phyloP scores from a whole-genome alignment of 2,329 filamentous ascomycete species.

The Aspergillus aculeatus region DNA sequence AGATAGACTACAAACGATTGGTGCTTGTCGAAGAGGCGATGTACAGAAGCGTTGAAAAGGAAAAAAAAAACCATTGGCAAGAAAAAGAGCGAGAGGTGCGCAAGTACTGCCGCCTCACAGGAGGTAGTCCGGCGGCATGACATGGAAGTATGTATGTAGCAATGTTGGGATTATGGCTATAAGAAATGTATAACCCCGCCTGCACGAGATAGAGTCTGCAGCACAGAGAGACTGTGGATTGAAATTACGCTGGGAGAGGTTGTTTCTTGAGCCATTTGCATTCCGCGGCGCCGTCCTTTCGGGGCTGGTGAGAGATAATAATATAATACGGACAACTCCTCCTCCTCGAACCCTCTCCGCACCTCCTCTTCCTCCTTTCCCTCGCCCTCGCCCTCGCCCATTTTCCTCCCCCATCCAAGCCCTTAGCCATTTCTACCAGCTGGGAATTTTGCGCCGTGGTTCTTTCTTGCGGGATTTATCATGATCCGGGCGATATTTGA shows the following conservation, averaged over 20 bases:
- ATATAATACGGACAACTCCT: not conserved
- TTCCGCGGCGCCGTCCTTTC: conserved; percentile 18
- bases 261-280: conserved; percentile 7
- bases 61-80: not conserved
- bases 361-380: conserved; percentile 3
- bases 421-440: not conserved
- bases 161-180: not conserved
- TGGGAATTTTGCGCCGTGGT: not conserved
- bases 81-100: not conserved
- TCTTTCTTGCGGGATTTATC: not conserved
- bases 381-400: not conserved
- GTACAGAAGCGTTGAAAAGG: not conserved
- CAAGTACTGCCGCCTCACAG: not conserved
- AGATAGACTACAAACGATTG: not conserved
- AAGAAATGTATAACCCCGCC: not conserved
- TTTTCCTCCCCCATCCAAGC: not conserved
- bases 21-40: not conserved
- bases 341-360: conserved; percentile 5
- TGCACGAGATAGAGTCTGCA: not conserved
- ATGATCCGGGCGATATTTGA: not conserved
- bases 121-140: not conserved
- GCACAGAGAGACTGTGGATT: not conserved
- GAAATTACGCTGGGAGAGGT: not conserved
- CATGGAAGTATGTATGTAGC: not conserved
- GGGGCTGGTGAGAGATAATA: not conserved